Conservation (phyloP, 768 basidiomycete genomes). For the Leccinum obscurum region DNA sequence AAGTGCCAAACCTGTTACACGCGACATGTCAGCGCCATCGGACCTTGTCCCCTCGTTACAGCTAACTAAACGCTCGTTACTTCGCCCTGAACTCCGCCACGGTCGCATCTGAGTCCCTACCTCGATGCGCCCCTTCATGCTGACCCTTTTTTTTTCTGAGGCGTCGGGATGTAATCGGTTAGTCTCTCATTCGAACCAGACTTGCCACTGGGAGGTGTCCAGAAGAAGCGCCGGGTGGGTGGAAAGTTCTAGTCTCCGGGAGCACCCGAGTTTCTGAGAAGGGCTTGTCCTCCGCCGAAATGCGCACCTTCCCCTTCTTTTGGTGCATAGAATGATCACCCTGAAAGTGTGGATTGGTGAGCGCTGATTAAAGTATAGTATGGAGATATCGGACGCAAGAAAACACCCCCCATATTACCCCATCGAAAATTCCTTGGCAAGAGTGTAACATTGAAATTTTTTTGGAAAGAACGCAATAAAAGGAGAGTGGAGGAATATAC, state of each 20-base stretch:
- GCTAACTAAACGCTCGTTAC: no score
- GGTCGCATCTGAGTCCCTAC: background rate
- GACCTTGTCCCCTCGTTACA: no score
- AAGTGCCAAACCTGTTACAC: no score
- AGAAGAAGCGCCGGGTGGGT: background rate
- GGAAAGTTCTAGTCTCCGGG: background rate
- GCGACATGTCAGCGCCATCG: no score
- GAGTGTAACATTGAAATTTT: background rate
- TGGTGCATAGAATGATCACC: background rate
- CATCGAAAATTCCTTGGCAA: background rate
- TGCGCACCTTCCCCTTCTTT: background rate
- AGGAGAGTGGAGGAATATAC: constrained; percentile 1
- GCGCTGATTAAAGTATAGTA: background rate
- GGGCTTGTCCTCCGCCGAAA: background rate
- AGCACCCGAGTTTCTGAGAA: background rate
- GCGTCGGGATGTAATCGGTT: background rate
- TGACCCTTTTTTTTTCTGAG: background rate
- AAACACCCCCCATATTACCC: constrained; percentile 3
- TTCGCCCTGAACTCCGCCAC: background rate
- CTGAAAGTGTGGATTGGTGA: background rate
- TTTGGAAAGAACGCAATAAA: background rate
- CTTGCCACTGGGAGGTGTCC: background rate
- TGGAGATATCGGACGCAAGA: background rate
- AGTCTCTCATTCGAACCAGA: background rate
- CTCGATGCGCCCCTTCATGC: background rate